phyloP scores from a whole-genome alignment of 177 flowering plant genomes.

The Vitis hybrid region DNA sequence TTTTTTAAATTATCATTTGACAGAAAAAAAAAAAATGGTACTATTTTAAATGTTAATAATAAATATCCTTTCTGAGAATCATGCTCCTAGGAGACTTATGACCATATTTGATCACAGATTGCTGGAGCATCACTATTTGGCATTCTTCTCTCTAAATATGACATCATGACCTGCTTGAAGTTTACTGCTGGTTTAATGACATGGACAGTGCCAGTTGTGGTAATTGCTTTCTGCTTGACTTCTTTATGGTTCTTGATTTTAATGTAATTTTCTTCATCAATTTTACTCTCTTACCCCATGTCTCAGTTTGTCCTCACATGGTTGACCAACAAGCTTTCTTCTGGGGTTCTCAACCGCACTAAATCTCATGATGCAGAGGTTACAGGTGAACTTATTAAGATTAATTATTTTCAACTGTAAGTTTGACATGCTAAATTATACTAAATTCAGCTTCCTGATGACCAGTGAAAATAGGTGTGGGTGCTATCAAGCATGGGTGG shows the following conservation, averaged over 20 bases:
- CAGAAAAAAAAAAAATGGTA: not conserved
- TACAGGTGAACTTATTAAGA: conserved; percentile 34
- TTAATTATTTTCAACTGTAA: not conserved
- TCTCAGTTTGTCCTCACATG: conserved; percentile 64
- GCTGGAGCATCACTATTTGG: conserved; percentile 94
- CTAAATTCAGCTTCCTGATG: conserved; percentile 10
- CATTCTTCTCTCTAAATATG: conserved; percentile 83
- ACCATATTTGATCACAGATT: conserved; percentile 49
- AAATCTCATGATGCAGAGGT: conserved; percentile 41
- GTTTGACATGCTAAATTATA: not conserved
- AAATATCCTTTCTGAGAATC: conserved; percentile 1
- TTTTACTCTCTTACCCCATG: not conserved
- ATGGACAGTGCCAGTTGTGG: conserved; percentile 76
- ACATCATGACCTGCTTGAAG: conserved; percentile 86
- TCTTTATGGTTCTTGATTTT: not conserved
- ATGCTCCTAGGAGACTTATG: not conserved
- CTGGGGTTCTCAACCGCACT: conserved; percentile 87
- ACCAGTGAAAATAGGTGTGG: conserved; percentile 56
- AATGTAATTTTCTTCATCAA: not conserved
- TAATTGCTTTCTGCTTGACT: conserved; percentile 25
- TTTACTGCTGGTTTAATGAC: conserved; percentile 84
- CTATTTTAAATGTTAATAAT: not conserved
- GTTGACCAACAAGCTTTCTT: conserved; percentile 80
- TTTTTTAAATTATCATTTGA: not conserved
- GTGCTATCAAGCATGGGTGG: conserved; percentile 85